Base-by-base conservation (phyloP, 1,284 basidiomycete species). In the Pseudozyma pruni region DNA sequence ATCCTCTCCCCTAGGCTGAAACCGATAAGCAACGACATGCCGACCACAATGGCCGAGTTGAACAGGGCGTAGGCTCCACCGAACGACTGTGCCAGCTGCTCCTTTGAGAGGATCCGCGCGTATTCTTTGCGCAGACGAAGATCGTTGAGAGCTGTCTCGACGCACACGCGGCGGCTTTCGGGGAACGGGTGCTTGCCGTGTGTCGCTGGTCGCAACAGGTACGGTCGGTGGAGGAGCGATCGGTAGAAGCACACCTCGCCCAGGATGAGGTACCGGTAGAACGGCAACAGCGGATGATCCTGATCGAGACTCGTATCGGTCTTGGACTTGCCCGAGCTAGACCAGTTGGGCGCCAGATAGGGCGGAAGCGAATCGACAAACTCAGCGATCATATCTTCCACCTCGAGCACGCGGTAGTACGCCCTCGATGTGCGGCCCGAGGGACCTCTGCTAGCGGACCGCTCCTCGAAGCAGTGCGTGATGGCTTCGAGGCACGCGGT, bases 111-210 rank as follows among this genome's bases (percentile, higher is more conserved):
- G 20, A 58, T 41, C 2, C 50, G 41, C 8, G 58, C 62, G 25
- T 66, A 72, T 33, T 67, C 62, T 16, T 67, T 62, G 34, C 70
- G 54, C 22, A 62, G 34, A 3, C 70, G 59, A 16, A 72, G 45
- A n/a, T 72, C 70, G 49, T 72, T 64, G 45, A 72, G 59, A 13
- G 64, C 70, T 16, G 64, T 44, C 34, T 72, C 63, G 27, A 72
- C 63, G 38, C 70, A 72, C 0, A 68, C 56, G 5, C 60, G 57
- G 2, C 70, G 59, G 14, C 46, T 51, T 29, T 68, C 56, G 10
- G 70, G 70, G 48, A 59, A 72, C 4, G 70, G 70, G 37, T 72
- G 70, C 46, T 72, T 67, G 37, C 64, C 70, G 52, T 72, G 34
- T 13, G 38, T 41, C 19, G 64, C 56, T 9, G 64, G 63, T 5